Percentiles rank a stretch among this genome's conserved stretches.
phyloP scores from a whole-genome alignment of 108 stramenopile species.

The Discostella stelligeroides region DNA sequence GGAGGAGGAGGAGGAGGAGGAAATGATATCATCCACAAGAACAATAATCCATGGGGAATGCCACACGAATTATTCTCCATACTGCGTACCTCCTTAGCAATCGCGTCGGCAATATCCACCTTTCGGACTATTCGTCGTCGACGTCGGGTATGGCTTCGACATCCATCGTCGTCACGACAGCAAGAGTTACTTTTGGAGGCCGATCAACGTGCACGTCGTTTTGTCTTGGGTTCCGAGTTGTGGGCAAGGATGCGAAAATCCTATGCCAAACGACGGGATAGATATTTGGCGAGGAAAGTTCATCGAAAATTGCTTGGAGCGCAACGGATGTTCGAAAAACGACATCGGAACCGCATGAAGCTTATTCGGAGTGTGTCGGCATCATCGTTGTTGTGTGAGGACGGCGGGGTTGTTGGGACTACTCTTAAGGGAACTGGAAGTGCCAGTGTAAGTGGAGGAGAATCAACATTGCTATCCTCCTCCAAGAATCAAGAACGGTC shows the following conservation, averaged over 20 bases:
- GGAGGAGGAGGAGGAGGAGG: conserved; percentile 1
- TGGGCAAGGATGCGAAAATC: conserved; percentile 41
- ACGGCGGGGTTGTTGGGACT: too few species aligned
- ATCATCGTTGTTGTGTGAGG: too few species aligned
- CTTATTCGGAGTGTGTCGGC: too few species aligned
- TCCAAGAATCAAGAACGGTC: too few species aligned
- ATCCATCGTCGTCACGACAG: background rate
- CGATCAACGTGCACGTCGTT: conserved; percentile 53
- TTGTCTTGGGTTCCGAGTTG: conserved; percentile 48
- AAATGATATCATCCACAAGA: background rate
- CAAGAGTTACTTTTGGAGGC: conserved; percentile 51
- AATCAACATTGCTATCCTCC: too few species aligned
- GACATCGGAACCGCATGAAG: too few species aligned
- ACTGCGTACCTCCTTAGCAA: conserved; percentile 30
- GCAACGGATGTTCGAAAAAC: conserved; percentile 57
- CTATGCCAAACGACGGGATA: conserved; percentile 34
- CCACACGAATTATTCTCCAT: conserved; percentile 42
- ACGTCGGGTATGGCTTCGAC: conserved; percentile 70
- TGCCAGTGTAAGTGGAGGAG: too few species aligned
- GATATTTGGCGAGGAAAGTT: conserved; percentile 39
- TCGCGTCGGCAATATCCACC: conserved; percentile 49
- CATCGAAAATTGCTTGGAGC: conserved; percentile 53
- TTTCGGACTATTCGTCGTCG: conserved; percentile 76
- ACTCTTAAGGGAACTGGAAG: too few species aligned
- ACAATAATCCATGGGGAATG: conserved; percentile 42